These are phyloP conservation scores for Blastocystis sp. DNA, from an alignment of 352 stramenopile species.

Conservation along the genomic window DNA sequence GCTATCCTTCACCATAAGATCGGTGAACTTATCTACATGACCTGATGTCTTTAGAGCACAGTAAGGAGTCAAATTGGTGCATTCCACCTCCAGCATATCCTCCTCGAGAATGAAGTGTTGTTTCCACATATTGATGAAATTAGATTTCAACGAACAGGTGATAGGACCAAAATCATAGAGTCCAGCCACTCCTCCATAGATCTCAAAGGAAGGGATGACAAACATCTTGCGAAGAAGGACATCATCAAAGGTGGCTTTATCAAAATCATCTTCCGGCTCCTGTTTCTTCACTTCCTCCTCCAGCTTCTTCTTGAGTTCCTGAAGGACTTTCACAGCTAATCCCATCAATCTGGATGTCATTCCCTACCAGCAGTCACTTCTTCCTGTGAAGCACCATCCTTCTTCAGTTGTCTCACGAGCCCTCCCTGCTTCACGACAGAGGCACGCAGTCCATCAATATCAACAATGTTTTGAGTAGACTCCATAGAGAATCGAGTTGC, in stretches of 20 bases:
- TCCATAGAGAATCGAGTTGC: neutral
- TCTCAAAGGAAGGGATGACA: conserved; percentile 95
- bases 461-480: conserved; percentile 68
- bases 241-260: conserved; percentile 86
- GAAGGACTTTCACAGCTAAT: conserved; percentile 80
- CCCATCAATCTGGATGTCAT: neutral
- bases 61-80: conserved; percentile 92
- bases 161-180: conserved; percentile 95
- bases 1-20: conserved; percentile 97
- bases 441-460: conserved; percentile 84
- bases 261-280: conserved; percentile 72
- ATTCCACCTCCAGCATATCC: conserved; percentile 97
- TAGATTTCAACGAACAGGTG: conserved; percentile 83
- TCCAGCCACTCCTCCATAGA: conserved; percentile 93
- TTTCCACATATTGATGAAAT: conserved; percentile 88
- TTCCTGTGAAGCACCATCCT: conserved; percentile 73
- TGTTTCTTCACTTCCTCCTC: conserved; percentile 72
- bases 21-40: conserved; percentile 96
- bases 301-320: conserved; percentile 82
- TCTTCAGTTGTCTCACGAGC: conserved; percentile 89
- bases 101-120: conserved; percentile 96
- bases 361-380: conserved; percentile 5
- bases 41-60: conserved; percentile 93
- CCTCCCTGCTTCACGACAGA: conserved; percentile 87
- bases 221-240: conserved; percentile 97